Evolutionary conservation across 352 stramenopile genomes (phyloP), one percentile per base, ranked within the genome.

Genomic region (Globisporangium ultimum): DNA sequence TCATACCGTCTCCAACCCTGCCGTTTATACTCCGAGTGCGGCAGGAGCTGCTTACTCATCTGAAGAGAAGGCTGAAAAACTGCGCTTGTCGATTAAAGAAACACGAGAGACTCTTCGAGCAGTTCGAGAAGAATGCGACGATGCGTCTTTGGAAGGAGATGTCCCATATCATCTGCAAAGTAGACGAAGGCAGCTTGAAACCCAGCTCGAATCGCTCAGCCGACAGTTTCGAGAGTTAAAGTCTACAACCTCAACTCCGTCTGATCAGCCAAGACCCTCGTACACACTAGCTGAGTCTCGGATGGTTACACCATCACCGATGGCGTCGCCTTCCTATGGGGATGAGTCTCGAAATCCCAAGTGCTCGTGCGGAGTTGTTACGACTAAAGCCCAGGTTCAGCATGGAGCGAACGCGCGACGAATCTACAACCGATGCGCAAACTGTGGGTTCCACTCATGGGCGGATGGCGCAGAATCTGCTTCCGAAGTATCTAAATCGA

Each of bases 381-480:
- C 84, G 10, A 67, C 61, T 3, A 61, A 89, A 46, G 69, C 77
- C 4, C 77, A 63, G 22, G 84, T 94, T 20, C 74, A 91, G 54
- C 71, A 92, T 50, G 84, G 84, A 15, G 48, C 59, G 47, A 94
- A 94, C 22, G 82, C 82, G 0, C 68, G 78, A 20, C 72, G 80
- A 47, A 38, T 78, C 8, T 92, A 91, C 64, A 85, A 91, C 59
- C 78, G 79, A 5, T 94, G 84, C 58, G 76, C 56, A 46, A 78
- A 73, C 22, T 94, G 84, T 43, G 84, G 84, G 9, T 94, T 94
- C 50, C 69, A 90, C 51, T 89, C 80, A 11, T 94, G 82, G 82
- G 68, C 70, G 17, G 71, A 89, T 52, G 66, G 52, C n/a, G 55
- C 43, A 32, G 48, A 63, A n/a, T 49, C 60, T n/a, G 53, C 43